Evolutionary conservation across 805 yeast species (phyloP), one percentile per base, ranked within the genome.

Genomic region (Candida ulmi): DNA sequence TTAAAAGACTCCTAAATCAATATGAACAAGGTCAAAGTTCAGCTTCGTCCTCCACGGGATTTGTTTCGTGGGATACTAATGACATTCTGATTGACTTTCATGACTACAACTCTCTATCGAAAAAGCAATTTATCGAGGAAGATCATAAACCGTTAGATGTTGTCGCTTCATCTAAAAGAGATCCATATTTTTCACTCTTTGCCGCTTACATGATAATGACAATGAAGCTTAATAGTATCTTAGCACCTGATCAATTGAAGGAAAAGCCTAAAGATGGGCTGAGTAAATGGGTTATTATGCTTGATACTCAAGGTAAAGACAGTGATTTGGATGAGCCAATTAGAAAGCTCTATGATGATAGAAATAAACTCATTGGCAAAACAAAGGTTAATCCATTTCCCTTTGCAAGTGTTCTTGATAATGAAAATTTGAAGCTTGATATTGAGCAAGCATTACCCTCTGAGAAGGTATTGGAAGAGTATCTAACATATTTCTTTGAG

Each of bases 401-500:
- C 6, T 5, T 26, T 13, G 28, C 15, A 9, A 26, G 31, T 5
- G 36, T 32, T 31, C 27, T 34, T 5, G 61, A 58, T 23, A 50
- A 55, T 5, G 65, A 61, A 33, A 41, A 57, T 25, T 40, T 63
- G 11, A 55, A 59, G 29, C 57, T 57, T 25, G 50, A 56, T 41
- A 55, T 70, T 11, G 53, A 54, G 34, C 38, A 51, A 2, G 51
- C 58, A 3, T 44, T 70, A 16, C 78, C 78, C 0, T 43, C 52
- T 7, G 52, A 55, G 33, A 58, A 54, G 17, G 60, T 66, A 1
- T 48, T 63, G 7, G 67, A 76, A 69, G 46, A 57, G 21, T 57
- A 66, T 17, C 37, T 72, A n/a, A 63, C 61, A 16, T 49, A 69
- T 11, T 74, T 62, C 45, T 74, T 72, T 49, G 45, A 49, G 8